Conservation (phyloP, 2,329 filamentous ascomycete species). For the Gyromitra esculenta region DNA sequence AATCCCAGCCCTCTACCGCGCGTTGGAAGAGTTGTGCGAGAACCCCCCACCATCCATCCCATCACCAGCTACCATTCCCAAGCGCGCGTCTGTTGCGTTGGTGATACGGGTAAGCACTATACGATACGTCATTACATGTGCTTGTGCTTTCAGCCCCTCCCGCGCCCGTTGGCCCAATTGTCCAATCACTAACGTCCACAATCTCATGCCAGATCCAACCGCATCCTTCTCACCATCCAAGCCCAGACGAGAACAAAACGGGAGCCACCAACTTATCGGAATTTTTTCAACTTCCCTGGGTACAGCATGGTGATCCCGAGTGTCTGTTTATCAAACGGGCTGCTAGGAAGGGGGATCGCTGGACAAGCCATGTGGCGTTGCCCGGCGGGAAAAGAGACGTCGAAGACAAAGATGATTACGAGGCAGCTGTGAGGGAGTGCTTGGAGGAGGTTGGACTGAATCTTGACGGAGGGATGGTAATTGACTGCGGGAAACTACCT, state of each 20-base stretch:
- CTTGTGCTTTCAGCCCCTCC: constrained; percentile 48
- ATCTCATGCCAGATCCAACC: constrained; percentile 52
- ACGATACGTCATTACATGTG: constrained; percentile 47
- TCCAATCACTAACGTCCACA: constrained; percentile 50
- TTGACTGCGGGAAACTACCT: constrained; percentile 69
- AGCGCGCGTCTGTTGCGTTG: constrained; percentile 54
- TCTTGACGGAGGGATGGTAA: constrained; percentile 63
- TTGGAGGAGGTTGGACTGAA: constrained; percentile 74
- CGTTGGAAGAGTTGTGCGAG: constrained; percentile 46
- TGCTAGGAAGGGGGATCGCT: constrained; percentile 71
- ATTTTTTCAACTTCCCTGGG: constrained; percentile 74
- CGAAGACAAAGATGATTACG: constrained; percentile 70
- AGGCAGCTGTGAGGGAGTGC: constrained; percentile 72
- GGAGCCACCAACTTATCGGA: constrained; percentile 66
- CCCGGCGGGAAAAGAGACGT: constrained; percentile 75
- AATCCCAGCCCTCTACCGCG: constrained; percentile 41
- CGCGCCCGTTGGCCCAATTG: constrained; percentile 49
- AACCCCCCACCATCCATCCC: constrained; percentile 51
- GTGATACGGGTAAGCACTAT: constrained; percentile 52
- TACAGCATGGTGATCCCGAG: constrained; percentile 72
- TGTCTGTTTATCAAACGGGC: constrained; percentile 77
- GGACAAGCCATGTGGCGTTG: constrained; percentile 75
- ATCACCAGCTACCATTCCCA: constrained; percentile 48
- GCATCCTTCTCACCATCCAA: constrained; percentile 50
- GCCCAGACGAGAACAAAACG: constrained; percentile 57